Evolutionary conservation across 495 filamentous ascomycete species (phyloP).

Genomic region (Podospora comata): DNA sequence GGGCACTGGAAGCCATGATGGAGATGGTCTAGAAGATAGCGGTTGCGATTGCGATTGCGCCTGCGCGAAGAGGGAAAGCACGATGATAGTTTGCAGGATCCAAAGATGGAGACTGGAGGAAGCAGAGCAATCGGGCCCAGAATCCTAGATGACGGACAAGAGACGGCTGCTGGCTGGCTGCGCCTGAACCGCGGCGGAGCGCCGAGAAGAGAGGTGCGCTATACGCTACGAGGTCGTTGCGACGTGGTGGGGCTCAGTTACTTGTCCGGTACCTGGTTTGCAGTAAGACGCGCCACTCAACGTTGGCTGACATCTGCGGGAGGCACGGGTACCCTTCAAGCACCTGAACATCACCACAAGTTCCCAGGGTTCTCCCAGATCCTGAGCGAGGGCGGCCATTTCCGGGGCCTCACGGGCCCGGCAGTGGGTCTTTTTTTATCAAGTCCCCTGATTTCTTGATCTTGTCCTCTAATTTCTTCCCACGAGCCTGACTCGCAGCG

Average conservation of each 20-base stretch:
- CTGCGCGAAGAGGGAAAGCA: conserved; percentile 7
- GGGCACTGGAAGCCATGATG: conserved; percentile 23
- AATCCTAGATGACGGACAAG: conserved; percentile 15
- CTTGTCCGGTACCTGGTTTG: conserved; percentile 10
- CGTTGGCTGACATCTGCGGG: conserved; percentile 25
- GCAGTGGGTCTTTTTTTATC: not conserved
- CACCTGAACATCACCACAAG: not conserved
- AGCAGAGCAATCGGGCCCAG: conserved; percentile 9
- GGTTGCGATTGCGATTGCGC: conserved; percentile 6
- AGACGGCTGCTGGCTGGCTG: conserved; percentile 12
- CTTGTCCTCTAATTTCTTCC: conserved; percentile 9
- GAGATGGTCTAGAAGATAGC: not conserved
- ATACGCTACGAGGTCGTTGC: conserved; percentile 20
- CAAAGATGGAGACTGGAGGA: conserved; percentile 10
- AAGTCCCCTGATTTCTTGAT: conserved; percentile 16
- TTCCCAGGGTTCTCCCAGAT: conserved; percentile 8
- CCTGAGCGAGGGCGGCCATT: conserved; percentile 16
- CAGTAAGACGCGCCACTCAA: conserved; percentile 19
- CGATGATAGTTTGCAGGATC: conserved; percentile 13
- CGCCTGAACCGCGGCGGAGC: not conserved
- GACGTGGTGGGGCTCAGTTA: conserved; percentile 29
- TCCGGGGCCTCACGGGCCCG: conserved; percentile 9
- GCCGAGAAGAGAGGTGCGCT: not conserved
- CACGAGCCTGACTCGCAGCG: not conserved
- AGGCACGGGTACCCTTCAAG: conserved; percentile 18